Percentiles rank a stretch among this genome's conserved stretches.
These are phyloP conservation scores for Crassisporium funariophilum DNA, from an alignment of 768 basidiomycete species.

Conservation along the genomic window DNA sequence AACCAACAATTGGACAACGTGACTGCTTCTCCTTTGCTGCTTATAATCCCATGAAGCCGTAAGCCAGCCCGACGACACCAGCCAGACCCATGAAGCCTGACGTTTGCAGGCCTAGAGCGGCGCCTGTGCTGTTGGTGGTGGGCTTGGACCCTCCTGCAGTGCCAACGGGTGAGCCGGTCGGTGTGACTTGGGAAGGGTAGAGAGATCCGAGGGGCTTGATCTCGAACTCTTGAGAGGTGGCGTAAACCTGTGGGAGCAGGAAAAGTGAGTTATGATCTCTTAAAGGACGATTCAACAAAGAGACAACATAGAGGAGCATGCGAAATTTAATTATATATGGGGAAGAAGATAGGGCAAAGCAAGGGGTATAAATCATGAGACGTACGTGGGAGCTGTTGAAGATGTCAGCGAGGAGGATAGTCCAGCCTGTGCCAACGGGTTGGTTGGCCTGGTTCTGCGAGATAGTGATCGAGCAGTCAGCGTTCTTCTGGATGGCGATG, in stretches of 20 bases:
- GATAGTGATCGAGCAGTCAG: conserved; percentile 59
- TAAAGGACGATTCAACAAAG: neutral
- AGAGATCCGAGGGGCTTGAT: conserved; percentile 57
- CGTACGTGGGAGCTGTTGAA: conserved; percentile 57
- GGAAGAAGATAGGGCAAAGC: neutral
- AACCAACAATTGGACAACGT: too few relatives aligned
- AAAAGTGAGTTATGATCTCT: neutral
- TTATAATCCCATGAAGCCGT: neutral
- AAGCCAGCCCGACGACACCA: neutral
- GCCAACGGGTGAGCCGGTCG: conserved; percentile 15
- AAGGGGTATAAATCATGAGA: conserved; percentile 12
- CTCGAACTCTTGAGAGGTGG: conserved; percentile 56
- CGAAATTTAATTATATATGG: conserved; percentile 1
- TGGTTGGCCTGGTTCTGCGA: conserved; percentile 46
- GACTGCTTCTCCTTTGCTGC: conserved; percentile 11
- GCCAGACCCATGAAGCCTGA: neutral
- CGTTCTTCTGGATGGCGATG: conserved; percentile 55
- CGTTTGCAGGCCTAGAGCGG: neutral
- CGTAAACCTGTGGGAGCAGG: conserved; percentile 48
- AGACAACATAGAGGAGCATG: neutral
- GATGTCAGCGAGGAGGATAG: conserved; percentile 49
- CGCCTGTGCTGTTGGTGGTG: neutral
- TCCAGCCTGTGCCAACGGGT: conserved; percentile 48
- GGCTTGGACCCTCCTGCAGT: neutral
- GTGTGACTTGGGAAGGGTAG: conserved; percentile 47